Evolutionary conservation across 352 stramenopile species (phyloP).

Genomic region (Pythium angustatum): DNA sequence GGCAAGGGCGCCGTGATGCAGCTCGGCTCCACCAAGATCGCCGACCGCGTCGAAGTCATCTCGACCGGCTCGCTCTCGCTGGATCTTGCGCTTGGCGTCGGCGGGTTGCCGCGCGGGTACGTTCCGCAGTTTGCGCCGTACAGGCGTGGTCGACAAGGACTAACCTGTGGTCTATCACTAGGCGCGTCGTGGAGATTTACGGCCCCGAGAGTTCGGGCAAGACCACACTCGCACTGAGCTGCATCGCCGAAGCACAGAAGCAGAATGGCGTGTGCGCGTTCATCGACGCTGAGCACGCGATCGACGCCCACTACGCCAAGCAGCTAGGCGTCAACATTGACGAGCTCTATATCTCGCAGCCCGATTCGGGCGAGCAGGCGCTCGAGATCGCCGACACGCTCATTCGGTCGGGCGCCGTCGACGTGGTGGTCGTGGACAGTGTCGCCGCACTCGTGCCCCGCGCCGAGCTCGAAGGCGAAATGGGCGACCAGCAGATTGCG

Average conservation of each 20-base stretch:
- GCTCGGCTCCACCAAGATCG: constrained; percentile 91
- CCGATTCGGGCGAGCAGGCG: constrained; percentile 97
- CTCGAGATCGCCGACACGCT: constrained; percentile 98
- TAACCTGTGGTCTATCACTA: constrained; percentile 25
- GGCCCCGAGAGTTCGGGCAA: constrained; percentile 98
- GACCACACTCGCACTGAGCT: constrained; percentile 97
- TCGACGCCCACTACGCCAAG: constrained; percentile 96
- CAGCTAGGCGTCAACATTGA: constrained; percentile 94
- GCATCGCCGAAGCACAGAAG: constrained; percentile 96
- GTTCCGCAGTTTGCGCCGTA: constrained; percentile 3
- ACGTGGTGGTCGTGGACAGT: constrained; percentile 98
- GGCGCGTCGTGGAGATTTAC: constrained; percentile 98
- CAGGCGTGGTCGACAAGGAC: not conserved
- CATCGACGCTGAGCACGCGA: constrained; percentile 98
- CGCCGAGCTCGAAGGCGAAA: constrained; percentile 93
- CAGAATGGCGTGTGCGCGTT: constrained; percentile 93
- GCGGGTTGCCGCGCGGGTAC: constrained; percentile 93
- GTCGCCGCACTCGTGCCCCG: constrained; percentile 97
- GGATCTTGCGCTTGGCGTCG: constrained; percentile 88
- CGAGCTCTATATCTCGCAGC: constrained; percentile 96
- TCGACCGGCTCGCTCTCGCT: constrained; percentile 94
- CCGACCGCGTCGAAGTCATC: constrained; percentile 92
- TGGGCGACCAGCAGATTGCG: constrained; percentile 97
- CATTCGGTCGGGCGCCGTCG: constrained; percentile 94
- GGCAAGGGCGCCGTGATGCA: constrained; percentile 97